Evolutionary conservation across 2,329 filamentous ascomycete species (phyloP), one percentile per base, ranked within the genome.

Genomic region (Pezicula radicicola): DNA sequence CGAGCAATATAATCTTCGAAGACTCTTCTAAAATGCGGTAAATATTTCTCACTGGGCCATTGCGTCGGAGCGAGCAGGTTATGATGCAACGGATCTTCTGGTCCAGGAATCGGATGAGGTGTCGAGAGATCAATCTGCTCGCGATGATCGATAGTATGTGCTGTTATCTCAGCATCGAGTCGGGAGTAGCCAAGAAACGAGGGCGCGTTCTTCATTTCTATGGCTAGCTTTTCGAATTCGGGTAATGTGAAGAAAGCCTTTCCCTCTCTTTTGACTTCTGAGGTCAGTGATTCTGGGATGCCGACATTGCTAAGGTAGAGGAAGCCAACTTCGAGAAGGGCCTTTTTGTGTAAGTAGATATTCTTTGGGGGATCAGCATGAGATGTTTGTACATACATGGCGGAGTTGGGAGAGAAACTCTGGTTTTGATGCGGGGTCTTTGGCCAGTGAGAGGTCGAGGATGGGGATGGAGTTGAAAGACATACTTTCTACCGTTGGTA

Each of bases 121-220:
- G 91, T 95, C 0, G 88, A 90, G 48, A 96, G 79, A 68, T 96
- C 91, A 55, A 95, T 86, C 67, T 96, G 91, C 68, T 96, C 91
- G 48, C 91, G 80, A 74, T 91, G 88, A 70, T 96, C 91, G 61
- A 83, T 78, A 46, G 81, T 79, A 58, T 86, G 83, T 18, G 88
- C 89, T 4, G 91, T 96, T 63, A 87, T 78, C 66, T 87, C 85
- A 56, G 83, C 82, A 3, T 80, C 79, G 49, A 88, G 79, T 21
- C 76, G 77, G 28, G 83, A 85, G 70, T 88, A 88, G 52, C 85
- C 85, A 16, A 90, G 75, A 69, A 90, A 90, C 8, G 84, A 88
- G 4, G 81, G 78, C 2, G 84, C 84, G 60, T 88, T 88, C 64
- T 87, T 87, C 85, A 89, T 89, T 65, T 88, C 84, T 60, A 88